Base-by-base conservation (phyloP, 352 stramenopile genomes). In the Salisapilia sapeloensis region DNA sequence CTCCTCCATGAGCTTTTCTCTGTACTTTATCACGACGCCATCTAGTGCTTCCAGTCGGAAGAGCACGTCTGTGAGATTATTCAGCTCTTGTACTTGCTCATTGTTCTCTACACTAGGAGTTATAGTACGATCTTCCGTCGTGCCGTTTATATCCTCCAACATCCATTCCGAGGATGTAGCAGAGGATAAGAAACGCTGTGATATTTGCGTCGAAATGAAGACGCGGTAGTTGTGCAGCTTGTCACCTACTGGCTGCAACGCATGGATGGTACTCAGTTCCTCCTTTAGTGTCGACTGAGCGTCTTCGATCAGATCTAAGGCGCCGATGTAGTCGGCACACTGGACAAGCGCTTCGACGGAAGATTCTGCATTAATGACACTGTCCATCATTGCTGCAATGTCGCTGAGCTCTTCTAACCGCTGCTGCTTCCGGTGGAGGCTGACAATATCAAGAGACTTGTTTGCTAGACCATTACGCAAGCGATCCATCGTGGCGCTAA, bases 381-480 rank as follows among this genome's bases (percentile, higher is more conserved):
- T 66, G 43, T 90, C 71, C 28, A 90, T 76, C 64, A 84, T 80
- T 12, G 69, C 65, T 27, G 84, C 62, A 32, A 86, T 47, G 50
- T 86, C 66, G 33, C 86, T 65, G 4, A 90, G 49, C 45, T 86
- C 67, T 1, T 67, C 70, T 18, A 87, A 79, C 7, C 69, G 62
- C 38, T 85, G 86, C 33, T 86, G 75, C 8, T 70, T 53, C 12
- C 66, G 60, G 35, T 90, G 70, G n/a, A 90, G 56, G 40, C 66
- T 85, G 42, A 90, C 64, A 38, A 90, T 90, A 32, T 84, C 75
- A 20, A 90, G 56, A 2, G 75, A 84, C 47, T 86, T 86, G 40
- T 85, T 69, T 5, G 75, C 71, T 2, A 90, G 52, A 9, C 72
- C 61, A 32, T 75, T 85, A 4, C 71, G 65, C 30, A 90, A 39